phyloP scores from a whole-genome alignment of 352 stramenopile genomes.

The Phytophthora citrophthora region DNA sequence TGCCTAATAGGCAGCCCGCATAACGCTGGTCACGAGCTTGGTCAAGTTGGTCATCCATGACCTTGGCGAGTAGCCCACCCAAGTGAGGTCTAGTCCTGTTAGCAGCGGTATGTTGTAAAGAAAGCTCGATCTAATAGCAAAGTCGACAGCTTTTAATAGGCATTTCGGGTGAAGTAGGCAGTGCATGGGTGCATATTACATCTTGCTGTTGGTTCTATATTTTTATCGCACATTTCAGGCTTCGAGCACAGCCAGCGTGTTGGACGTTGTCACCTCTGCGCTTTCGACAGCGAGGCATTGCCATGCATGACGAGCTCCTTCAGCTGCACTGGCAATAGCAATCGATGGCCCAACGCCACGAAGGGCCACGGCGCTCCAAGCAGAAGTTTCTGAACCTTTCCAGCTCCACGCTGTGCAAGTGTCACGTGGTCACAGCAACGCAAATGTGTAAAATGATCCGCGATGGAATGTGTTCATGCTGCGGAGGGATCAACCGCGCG shows the following conservation, averaged over 20 bases:
- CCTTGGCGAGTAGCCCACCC: too few species aligned
- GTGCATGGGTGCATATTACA: too few species aligned
- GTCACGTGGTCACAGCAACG: neutral
- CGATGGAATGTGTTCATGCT: neutral
- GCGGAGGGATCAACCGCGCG: neutral
- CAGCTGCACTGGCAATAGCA: neutral
- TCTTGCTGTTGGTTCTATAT: too few species aligned
- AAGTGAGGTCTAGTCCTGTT: too few species aligned
- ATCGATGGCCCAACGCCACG: constrained; percentile 4
- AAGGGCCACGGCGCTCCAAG: constrained; percentile 11
- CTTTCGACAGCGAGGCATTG: neutral
- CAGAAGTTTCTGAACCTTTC: constrained; percentile 1
- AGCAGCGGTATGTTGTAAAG: too few species aligned
- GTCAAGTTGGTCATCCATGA: neutral
- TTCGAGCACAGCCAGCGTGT: neutral
- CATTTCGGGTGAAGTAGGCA: too few species aligned
- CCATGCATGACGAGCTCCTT: neutral
- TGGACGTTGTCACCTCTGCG: neutral
- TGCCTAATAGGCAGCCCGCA: too few species aligned
- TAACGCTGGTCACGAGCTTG: too few species aligned
- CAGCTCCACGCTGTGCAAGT: too few species aligned
- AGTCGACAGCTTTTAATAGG: too few species aligned
- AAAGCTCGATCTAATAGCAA: too few species aligned
- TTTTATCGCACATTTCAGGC: too few species aligned
- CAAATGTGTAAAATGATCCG: constrained; percentile 1